Evolutionary conservation across 352 stramenopile genomes (phyloP), one percentile per base, ranked within the genome.

Genomic region (Thalassiosira delicatula): DNA sequence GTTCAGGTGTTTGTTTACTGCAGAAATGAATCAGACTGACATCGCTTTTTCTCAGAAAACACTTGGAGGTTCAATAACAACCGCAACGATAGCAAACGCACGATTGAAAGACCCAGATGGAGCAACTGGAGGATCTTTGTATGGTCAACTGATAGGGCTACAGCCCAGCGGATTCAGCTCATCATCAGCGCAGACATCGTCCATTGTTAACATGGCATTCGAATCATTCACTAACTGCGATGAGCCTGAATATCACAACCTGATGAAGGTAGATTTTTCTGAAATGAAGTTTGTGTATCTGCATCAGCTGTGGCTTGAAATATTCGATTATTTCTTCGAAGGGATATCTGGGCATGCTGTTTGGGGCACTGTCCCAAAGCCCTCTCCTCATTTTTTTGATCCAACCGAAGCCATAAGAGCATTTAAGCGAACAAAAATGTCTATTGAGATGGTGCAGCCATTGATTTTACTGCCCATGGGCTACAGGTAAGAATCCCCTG

Each of bases 291-390:
- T 51, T 60, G 11, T 9, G 51, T 60, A 23, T 11, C 17, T 25
- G 51, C 51, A 60, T 21, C 51, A 60, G 51, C 23, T 29, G 8
- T 60, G 57, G 57, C 27, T 93, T 25, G 90, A 94, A 77, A 87
- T 94, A 21, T 87, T 92, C 40, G 90, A 94, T 54, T 94, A 93
- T 66, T 93, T 93, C 70, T 94, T 94, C 63, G 79, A 92, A 60
- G 90, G 87, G 14, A 86, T 94, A 14, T 65, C 92, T 29, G 90
- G 90, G 0, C 81, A 81, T 81, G 87, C 90, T 60, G 87, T 94
- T 57, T 89, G 82, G 82, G 90, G 90, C n/a, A 88, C 51, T 5
- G 83, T 69, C 23, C 60, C 70, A 40, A 69, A 76, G n/a, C 19
- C 61, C 42, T 32, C 63, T 21, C 21, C 69, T 44, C 25, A 70